Percentiles rank a stretch among this genome's conserved stretches.
These are phyloP conservation scores for Cucumis sativus DNA, from an alignment of 306 rosid genomes.

Conservation along the genomic window Cucumber_9930_V3 NC_026656.2:7820501-7821000, in stretches of 20 bases:
- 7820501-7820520: slow-evolving; percentile 96
- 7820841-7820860: slow-evolving; percentile 88
- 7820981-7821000: background rate
- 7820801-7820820: slow-evolving; percentile 45
- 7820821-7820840: slow-evolving; percentile 88
- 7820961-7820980: slow-evolving; percentile 6
- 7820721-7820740: background rate
- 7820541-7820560: slow-evolving; percentile 33
- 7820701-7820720: background rate
- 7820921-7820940: background rate
- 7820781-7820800: background rate
- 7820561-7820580: slow-evolving; percentile 62
- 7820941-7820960: slow-evolving; percentile 8
- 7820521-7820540: slow-evolving; percentile 68
- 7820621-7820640: slow-evolving; percentile 52
- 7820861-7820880: slow-evolving; percentile 73
- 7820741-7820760: slow-evolving; percentile 1
- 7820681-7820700: slow-evolving; percentile 2
- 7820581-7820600: slow-evolving; percentile 69
- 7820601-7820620: slow-evolving; percentile 66
- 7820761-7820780: background rate
- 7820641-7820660: slow-evolving; percentile 50
- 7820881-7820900: slow-evolving; percentile 60
- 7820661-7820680: slow-evolving; percentile 5
- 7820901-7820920: slow-evolving; percentile 58